These are phyloP conservation scores for Flagelloscypha sp. DNA, from an alignment of 768 basidiomycete genomes.

Conservation along the genomic window DNA sequence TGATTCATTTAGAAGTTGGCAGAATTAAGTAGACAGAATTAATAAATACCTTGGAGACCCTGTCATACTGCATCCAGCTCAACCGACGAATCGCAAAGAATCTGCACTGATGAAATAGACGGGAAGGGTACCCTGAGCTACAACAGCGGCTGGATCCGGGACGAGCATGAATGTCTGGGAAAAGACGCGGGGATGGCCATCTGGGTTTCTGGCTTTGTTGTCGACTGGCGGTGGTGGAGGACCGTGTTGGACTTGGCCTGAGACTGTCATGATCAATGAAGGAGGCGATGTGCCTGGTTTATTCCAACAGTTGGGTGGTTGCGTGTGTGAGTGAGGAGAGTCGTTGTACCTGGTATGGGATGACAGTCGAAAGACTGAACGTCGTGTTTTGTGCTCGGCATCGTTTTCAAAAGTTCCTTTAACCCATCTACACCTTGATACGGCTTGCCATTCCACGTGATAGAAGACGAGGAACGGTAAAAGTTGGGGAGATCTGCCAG, in stretches of 20 bases:
- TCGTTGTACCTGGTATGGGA: slow-evolving; percentile 65
- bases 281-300: slow-evolving; percentile 67
- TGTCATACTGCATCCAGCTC: too few species aligned
- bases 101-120: slow-evolving; percentile 80
- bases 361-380: slow-evolving; percentile 86
- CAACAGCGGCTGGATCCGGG: slow-evolving; percentile 64
- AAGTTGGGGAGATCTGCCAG: slow-evolving; percentile 72
- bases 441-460: slow-evolving; percentile 83
- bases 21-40: too few species aligned
- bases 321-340: slow-evolving; percentile 2
- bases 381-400: slow-evolving; percentile 78
- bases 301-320: slow-evolving; percentile 5
- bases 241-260: slow-evolving; percentile 72
- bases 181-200: slow-evolving; percentile 79
- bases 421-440: slow-evolving; percentile 67
- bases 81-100: slow-evolving; percentile 77
- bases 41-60: too few species aligned
- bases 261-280: slow-evolving; percentile 69
- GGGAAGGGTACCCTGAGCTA: too few species aligned
- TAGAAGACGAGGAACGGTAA: slow-evolving; percentile 66
- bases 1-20: too few species aligned
- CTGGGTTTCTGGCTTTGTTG: slow-evolving; percentile 41
- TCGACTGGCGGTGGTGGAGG: slow-evolving; percentile 44
- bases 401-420: slow-evolving; percentile 54
- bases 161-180: slow-evolving; percentile 83